Conservation (phyloP, 2,329 filamentous ascomycete species). For the Cytospora leucostoma region DNA sequence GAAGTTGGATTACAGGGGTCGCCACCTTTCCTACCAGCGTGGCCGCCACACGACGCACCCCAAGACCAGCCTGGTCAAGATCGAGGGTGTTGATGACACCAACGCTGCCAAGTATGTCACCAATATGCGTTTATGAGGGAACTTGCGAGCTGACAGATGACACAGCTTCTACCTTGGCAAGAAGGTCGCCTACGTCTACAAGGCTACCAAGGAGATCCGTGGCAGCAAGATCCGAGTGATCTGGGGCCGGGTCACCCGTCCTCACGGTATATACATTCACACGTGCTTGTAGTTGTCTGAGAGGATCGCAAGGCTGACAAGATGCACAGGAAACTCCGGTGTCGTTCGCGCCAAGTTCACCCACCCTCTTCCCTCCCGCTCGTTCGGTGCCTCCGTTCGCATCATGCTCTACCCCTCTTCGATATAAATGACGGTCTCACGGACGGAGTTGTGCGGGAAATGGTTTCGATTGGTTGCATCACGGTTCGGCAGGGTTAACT, state of each 20-base stretch:
- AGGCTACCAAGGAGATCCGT: constrained; percentile 89
- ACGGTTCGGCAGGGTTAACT: constrained; percentile 29
- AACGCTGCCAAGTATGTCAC: constrained; percentile 77
- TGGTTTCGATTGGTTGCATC: constrained; percentile 32
- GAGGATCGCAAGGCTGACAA: constrained; percentile 18
- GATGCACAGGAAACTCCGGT: constrained; percentile 80
- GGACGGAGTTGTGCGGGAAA: constrained; percentile 33
- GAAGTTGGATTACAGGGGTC: constrained; percentile 66
- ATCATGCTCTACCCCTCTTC: constrained; percentile 98
- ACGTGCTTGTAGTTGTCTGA: constrained; percentile 21
- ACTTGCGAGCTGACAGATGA: constrained; percentile 32
- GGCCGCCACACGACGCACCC: constrained; percentile 90
- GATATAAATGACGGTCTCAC: constrained; percentile 70
- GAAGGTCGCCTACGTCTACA: constrained; percentile 98
- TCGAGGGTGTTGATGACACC: constrained; percentile 94
- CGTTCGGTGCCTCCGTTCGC: constrained; percentile 93
- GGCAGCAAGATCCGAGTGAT: constrained; percentile 99
- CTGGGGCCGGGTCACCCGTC: constrained; percentile 97
- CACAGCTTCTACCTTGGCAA: constrained; percentile 93
- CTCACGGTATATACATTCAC: constrained; percentile 70
- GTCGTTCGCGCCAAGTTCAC: constrained; percentile 98
- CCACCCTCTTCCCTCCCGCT: constrained; percentile 92
- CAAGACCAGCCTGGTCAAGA: constrained; percentile 93
- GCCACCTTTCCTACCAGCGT: constrained; percentile 97
- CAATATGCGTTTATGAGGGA: constrained; percentile 21